Evolutionary conservation across 768 basidiomycete genomes (phyloP), one percentile per base, ranked within the genome.

Genomic region (Naganishia randhawae): DNA sequence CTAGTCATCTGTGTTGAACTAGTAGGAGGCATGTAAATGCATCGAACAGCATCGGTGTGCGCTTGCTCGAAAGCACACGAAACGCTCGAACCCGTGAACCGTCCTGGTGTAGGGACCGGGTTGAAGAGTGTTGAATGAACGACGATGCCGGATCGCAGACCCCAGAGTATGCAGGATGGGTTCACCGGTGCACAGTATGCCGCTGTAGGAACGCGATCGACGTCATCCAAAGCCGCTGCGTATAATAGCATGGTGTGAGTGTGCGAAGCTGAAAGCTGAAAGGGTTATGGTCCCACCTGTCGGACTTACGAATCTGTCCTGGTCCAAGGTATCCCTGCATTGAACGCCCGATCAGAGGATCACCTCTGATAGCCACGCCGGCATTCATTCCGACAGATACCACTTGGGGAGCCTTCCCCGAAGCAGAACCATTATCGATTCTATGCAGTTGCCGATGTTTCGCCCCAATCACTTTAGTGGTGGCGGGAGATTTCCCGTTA

Each of bases 311-410:
- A 67, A 75, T 72, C 63, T 71, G 53, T 3, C 73, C 73, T 16
- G 77, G 75, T 22, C 75, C 76, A 70, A 76, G 76, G 57, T 70
- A 77, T 0, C 77, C 77, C 41, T 76, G 77, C n/a, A 74, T 71
- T 1, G 73, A 70, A 32, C 76, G 76, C 2, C 76, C 77, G 51
- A 51, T 71, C 54, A 78, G 62, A 10, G 77, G 77, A 50, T 78
- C 77, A 37, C 73, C 73, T 32, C 74, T 45, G 22, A 77, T 72
- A 10, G 74, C 69, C 4, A 69, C 74, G 4, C 75, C 74, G 25
- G 66, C 66, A 16, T 66, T 71, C 37, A 78, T 41, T 22, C 75
- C 70, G 10, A 73, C 73, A 50, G 68, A 71, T n/a, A 77, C 68
- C 16, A 78, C 69, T 35, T 75, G 70, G 0, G 77, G 77, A 0